Percentiles rank a stretch among this genome's conserved stretches.
These are phyloP conservation scores for Leccinum subrobustum DNA, from an alignment of 1,284 basidiomycete species.

Conservation along the genomic window DNA sequence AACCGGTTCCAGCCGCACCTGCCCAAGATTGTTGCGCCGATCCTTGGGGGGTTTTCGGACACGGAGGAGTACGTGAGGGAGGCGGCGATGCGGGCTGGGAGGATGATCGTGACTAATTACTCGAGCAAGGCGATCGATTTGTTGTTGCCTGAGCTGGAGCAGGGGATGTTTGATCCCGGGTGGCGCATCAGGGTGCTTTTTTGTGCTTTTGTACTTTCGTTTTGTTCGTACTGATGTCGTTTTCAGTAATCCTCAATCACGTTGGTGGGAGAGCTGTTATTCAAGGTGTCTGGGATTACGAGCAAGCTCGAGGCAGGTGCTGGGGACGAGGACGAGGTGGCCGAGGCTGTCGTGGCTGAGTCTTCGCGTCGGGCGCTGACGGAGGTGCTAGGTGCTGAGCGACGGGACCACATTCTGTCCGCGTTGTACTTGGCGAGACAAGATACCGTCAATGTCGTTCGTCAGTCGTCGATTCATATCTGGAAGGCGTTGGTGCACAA, in stretches of 20 bases:
- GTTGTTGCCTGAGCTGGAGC: constrained; percentile 91
- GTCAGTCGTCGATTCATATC: constrained; percentile 92
- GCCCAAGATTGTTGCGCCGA: constrained; percentile 92
- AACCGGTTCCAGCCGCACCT: constrained; percentile 95
- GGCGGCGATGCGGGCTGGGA: constrained; percentile 97
- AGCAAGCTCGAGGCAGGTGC: constrained; percentile 73
- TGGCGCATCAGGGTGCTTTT: constrained; percentile 90
- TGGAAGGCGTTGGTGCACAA: constrained; percentile 99
- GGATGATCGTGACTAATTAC: constrained; percentile 98
- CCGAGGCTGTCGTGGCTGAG: constrained; percentile 68
- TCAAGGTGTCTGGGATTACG: constrained; percentile 98
- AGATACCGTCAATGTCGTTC: constrained; percentile 87
- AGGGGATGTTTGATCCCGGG: constrained; percentile 90
- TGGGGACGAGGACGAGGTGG: constrained; percentile 76
- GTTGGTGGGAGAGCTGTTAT: constrained; percentile 92
- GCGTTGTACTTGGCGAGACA: constrained; percentile 93
- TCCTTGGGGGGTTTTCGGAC: constrained; percentile 91
- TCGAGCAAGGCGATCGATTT: constrained; percentile 91
- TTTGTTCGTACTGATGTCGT: not conserved
- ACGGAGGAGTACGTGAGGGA: constrained; percentile 93
- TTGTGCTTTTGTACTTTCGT: not conserved
- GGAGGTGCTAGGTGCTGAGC: constrained; percentile 86
- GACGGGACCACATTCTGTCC: constrained; percentile 88
- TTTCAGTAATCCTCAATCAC: constrained; percentile 91
- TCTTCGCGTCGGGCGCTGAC: constrained; percentile 82